Percentiles rank a stretch among this genome's conserved stretches.
Evolutionary conservation across 208 protist genomes (phyloP).

Genomic region (Phytomonas sp.): DNA sequence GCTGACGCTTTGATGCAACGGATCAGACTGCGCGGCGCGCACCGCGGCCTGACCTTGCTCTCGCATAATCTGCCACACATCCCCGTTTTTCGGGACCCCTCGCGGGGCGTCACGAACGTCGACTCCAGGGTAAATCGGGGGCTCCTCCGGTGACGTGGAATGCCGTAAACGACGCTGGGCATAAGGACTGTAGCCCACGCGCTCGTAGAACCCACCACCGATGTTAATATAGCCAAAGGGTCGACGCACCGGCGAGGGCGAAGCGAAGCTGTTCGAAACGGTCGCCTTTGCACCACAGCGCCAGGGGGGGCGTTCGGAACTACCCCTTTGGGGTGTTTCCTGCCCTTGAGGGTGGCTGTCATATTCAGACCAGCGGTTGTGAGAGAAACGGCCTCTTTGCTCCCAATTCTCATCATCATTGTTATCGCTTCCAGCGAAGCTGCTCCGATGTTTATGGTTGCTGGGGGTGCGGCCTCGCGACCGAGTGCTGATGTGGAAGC

Average conservation of each 20-base stretch:
- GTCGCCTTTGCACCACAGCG: slow-evolving; percentile 23
- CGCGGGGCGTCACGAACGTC: neutral
- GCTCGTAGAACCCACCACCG: slow-evolving; percentile 35
- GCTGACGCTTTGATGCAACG: neutral
- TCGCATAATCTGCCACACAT: neutral
- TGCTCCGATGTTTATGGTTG: neutral
- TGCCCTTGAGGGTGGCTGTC: neutral
- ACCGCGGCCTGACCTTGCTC: neutral
- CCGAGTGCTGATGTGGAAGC: neutral
- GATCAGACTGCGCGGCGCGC: neutral
- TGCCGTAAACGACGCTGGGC: slow-evolving; percentile 1
- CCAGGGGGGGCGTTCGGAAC: slow-evolving; percentile 32
- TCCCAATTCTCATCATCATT: neutral
- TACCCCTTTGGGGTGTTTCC: neutral
- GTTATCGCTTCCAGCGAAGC: neutral
- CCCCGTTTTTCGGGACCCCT: neutral
- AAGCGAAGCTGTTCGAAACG: slow-evolving; percentile 16
- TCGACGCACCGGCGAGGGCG: slow-evolving; percentile 29
- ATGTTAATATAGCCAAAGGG: slow-evolving; percentile 61
- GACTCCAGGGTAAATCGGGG: neutral
- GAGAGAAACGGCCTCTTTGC: neutral
- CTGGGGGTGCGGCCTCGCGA: neutral
- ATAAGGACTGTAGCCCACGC: slow-evolving; percentile 28
- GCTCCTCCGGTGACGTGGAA: neutral
- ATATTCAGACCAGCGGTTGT: neutral